phyloP scores from a whole-genome alignment of 2,329 filamentous ascomycete species.

The Sordariomycetes sp. region DNA sequence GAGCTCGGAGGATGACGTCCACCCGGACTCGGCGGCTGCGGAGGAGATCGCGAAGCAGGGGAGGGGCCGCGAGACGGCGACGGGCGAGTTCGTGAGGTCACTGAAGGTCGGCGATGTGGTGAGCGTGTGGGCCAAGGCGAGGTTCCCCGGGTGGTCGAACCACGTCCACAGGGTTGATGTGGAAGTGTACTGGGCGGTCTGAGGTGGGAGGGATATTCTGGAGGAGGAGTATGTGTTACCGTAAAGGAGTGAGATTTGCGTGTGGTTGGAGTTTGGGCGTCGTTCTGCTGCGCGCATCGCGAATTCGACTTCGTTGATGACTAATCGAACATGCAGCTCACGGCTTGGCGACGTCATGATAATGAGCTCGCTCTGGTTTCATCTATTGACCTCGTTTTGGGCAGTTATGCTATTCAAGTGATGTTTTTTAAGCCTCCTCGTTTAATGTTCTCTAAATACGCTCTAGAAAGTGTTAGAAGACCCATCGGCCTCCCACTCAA shows the following conservation, averaged over 20 bases:
- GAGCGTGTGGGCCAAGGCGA: conserved; percentile 49
- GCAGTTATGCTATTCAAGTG: not conserved
- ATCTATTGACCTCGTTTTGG: not conserved
- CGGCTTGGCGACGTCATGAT: not conserved
- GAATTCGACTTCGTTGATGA: not conserved
- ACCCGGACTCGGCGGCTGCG: conserved; percentile 28
- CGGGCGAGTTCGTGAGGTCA: conserved; percentile 44
- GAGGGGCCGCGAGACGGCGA: conserved; percentile 36
- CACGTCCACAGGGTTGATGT: conserved; percentile 35
- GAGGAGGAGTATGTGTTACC: not conserved
- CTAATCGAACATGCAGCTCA: not conserved
- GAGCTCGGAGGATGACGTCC: conserved; percentile 37
- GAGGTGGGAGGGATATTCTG: not conserved
- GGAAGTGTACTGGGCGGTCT: conserved; percentile 45
- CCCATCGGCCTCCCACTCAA: not conserved
- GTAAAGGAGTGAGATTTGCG: not conserved
- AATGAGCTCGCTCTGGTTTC: not conserved
- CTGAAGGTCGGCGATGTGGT: conserved; percentile 50
- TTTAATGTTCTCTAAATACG: not conserved
- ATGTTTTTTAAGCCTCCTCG: not conserved
- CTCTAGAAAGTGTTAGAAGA: not conserved
- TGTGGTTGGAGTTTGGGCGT: not conserved
- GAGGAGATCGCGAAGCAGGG: conserved; percentile 28
- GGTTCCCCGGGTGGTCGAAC: conserved; percentile 45
- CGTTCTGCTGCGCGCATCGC: not conserved